phyloP scores from a whole-genome alignment of 2,329 filamentous ascomycete species.

The Diaporthe ilicicola region DNA sequence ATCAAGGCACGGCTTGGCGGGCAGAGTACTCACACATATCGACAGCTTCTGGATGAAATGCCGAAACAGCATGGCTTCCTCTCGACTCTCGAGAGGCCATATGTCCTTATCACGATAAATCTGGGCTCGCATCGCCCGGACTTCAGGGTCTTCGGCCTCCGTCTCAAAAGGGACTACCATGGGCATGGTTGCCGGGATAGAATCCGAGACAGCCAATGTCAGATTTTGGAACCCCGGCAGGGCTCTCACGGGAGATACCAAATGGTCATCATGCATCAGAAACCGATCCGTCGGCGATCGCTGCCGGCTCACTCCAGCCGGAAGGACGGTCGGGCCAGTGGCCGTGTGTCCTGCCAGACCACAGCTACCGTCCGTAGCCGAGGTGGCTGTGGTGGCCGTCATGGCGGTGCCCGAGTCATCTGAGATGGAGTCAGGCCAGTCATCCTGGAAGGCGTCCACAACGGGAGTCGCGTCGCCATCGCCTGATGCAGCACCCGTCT shows the following conservation, averaged over 20 bases:
- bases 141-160: conserved; percentile 27
- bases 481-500: conserved; percentile 33
- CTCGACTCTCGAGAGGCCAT: conserved; percentile 40
- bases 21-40: conserved; percentile 42
- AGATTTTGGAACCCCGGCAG: conserved; percentile 27
- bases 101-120: conserved; percentile 38
- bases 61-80: conserved; percentile 43
- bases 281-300: conserved; percentile 43
- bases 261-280: conserved; percentile 38
- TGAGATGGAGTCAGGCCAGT: conserved; percentile 32
- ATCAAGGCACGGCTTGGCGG: too few relatives aligned
- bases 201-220: conserved; percentile 15
- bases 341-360: conserved; percentile 14
- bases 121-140: conserved; percentile 27
- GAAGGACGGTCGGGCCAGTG: conserved; percentile 16
- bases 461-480: conserved; percentile 20
- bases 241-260: conserved; percentile 12
- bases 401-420: conserved; percentile 27
- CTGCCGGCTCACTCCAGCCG: not conserved
- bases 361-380: conserved; percentile 16
- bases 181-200: conserved; percentile 19
- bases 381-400: conserved; percentile 17
- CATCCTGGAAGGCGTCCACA: conserved; percentile 25
- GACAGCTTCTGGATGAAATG: conserved; percentile 47
- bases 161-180: conserved; percentile 20